Conservation (phyloP, 2,329 filamentous ascomycete genomes). For the Gnomoniopsis smithogilvyi region DNA sequence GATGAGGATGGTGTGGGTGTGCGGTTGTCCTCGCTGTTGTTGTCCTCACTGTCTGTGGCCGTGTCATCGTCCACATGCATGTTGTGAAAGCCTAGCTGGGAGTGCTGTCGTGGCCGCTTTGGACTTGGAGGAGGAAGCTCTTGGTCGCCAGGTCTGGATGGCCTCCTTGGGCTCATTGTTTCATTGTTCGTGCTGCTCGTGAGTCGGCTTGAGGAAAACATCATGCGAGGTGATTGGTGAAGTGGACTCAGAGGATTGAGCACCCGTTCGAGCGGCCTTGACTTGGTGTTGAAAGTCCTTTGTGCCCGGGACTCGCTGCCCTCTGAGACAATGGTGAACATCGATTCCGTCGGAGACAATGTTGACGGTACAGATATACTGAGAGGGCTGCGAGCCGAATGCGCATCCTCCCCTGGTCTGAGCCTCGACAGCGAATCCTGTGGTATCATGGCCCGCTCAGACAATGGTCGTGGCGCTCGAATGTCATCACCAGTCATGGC, state of each 20-base stretch:
- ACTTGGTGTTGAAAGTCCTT: not conserved
- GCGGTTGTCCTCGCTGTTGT: not conserved
- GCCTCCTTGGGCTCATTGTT: not conserved
- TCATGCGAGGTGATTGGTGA: not conserved
- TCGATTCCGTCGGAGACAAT: not conserved
- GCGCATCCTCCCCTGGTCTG: not conserved
- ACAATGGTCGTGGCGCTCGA: conserved; percentile 10
- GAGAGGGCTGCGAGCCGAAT: not conserved
- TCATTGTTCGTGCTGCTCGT: not conserved
- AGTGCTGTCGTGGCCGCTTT: not conserved
- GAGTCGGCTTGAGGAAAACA: not conserved
- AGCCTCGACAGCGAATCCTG: not conserved
- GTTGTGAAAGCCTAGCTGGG: not conserved
- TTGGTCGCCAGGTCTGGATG: not conserved
- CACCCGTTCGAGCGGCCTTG: not conserved
- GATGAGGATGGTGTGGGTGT: not conserved
- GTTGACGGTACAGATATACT: not conserved
- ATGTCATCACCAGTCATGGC: conserved; percentile 1
- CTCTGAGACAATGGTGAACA: not conserved
- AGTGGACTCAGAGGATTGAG: not conserved
- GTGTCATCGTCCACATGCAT: not conserved
- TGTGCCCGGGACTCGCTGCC: not conserved
- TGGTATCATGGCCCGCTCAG: conserved; percentile 10
- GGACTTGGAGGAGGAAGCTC: not conserved
- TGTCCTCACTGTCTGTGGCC: not conserved